These are phyloP conservation scores for Neurospora sp. DNA, from an alignment of 495 filamentous ascomycete species.

Conservation along the genomic window DNA sequence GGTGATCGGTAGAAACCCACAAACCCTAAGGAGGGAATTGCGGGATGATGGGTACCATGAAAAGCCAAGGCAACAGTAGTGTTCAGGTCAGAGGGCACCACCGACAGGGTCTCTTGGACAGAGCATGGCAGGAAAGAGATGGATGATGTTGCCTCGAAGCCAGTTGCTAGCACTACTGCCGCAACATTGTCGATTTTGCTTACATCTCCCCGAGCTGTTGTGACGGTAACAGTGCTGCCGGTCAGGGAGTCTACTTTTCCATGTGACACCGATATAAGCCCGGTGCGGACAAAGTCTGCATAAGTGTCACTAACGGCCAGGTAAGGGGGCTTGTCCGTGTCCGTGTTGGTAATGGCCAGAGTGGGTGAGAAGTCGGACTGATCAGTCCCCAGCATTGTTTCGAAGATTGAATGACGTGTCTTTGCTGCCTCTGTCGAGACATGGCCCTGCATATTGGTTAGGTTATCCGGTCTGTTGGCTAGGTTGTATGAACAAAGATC, in stretches of 20 bases:
- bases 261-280: slow-evolving; percentile 41
- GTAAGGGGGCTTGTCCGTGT: slow-evolving; percentile 44
- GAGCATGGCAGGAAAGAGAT: slow-evolving; percentile 49
- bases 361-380: slow-evolving; percentile 45
- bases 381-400: slow-evolving; percentile 48
- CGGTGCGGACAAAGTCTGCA: slow-evolving; percentile 56
- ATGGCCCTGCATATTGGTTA: slow-evolving; percentile 50
- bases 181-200: slow-evolving; percentile 44
- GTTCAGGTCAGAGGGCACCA: slow-evolving; percentile 42
- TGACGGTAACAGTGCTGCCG: slow-evolving; percentile 26
- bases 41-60: slow-evolving; percentile 49
- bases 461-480: slow-evolving; percentile 42
- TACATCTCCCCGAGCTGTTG: slow-evolving; percentile 16
- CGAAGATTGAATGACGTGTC: slow-evolving; percentile 43
- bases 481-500: slow-evolving; percentile 70
- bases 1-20: slow-evolving; percentile 80
- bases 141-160: slow-evolving; percentile 54
- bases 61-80: slow-evolving; percentile 62
- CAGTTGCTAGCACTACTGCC: slow-evolving; percentile 65
- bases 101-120: slow-evolving; percentile 46
- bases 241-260: slow-evolving; percentile 30
- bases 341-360: slow-evolving; percentile 22
- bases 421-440: slow-evolving; percentile 44
- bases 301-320: slow-evolving; percentile 64
- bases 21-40: slow-evolving; percentile 59